Base-by-base conservation (phyloP, 305 asterid species). In the Fraxinus xanthoxyloides region DNA sequence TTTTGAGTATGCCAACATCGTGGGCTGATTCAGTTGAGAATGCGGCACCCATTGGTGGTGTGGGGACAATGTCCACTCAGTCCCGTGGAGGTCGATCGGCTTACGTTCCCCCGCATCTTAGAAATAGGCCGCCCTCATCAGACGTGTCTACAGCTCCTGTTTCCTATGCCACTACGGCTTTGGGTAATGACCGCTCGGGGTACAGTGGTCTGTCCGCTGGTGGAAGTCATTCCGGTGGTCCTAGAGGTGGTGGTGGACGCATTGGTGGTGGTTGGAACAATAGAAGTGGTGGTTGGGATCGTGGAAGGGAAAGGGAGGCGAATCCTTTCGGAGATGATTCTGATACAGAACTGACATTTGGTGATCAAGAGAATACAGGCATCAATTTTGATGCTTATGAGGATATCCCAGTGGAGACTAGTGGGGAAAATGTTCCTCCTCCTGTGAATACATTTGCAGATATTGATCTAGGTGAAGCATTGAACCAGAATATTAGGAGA, bases 401-500 rank as follows among this genome's bases (percentile, higher is more conserved):
- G 87, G 99, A 95, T 89, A 95, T 95, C 87, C 99, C 98, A 0
- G 99, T 95, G 86, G 98, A 95, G 90, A 95, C 98, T 15, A 95
- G 98, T 81, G 99, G 98, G 82, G 89, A 86, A 19, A 89, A 93
- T 85, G 97, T 95, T 73, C 99, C 99, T 0, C 94, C 95, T 69
- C 95, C 98, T 12, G 98, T 95, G 81, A 95, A 87, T 84, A 91
- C 97, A 21, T 95, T 95, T 88, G 95, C 97, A 0, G 98, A 95
- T 59, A 93, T 93, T 77, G 98, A 93, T 90, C 88, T 95, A 82
- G 99, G 99, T 43, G 98, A 95, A 24, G 97, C 95, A 31, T 83
- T 95, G 80, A 95, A 95, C 86, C 85, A 84, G 82, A 95, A 95
- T 87, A 95, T 95, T 81, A 89, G 79, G 91, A 91, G 99, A 85